A percentile compares a stretch with the other conserved stretches of the same genome.
Conservation (phyloP, 2,329 filamentous ascomycete species). For the Seiridium unicorne region DNA sequence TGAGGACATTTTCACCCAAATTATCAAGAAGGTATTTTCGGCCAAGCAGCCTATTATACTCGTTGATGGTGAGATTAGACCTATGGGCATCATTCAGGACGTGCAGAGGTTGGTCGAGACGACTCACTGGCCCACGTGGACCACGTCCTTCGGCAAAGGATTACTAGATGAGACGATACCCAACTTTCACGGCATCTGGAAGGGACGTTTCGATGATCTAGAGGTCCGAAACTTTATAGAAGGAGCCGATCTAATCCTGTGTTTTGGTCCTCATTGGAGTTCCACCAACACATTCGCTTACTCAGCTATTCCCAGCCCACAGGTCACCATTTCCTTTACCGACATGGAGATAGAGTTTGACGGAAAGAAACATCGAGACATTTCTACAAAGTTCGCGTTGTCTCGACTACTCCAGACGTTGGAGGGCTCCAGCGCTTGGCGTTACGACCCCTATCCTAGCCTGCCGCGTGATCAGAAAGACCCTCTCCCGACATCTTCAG, state of each 20-base stretch:
- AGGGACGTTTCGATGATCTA: slow-evolving; percentile 36
- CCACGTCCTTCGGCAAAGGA: slow-evolving; percentile 47
- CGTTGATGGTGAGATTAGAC: slow-evolving; percentile 48
- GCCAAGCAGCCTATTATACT: slow-evolving; percentile 48
- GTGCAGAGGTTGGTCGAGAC: slow-evolving; percentile 39
- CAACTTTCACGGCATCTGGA: slow-evolving; percentile 49
- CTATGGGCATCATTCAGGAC: slow-evolving; percentile 37
- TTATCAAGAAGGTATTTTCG: slow-evolving; percentile 33
- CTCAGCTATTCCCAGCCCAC: slow-evolving; percentile 32
- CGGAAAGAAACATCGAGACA: background rate
- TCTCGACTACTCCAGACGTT: background rate
- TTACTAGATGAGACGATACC: slow-evolving; percentile 44
- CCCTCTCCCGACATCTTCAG: background rate
- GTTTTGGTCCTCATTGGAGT: slow-evolving; percentile 44
- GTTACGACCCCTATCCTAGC: background rate
- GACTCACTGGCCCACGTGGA: slow-evolving; percentile 46
- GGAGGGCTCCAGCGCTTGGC: background rate
- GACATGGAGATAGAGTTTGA: background rate
- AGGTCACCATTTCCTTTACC: slow-evolving; percentile 17
- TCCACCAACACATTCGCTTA: slow-evolving; percentile 42
- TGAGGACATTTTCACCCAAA: background rate
- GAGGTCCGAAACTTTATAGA: slow-evolving; percentile 35
- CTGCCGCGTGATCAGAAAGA: background rate
- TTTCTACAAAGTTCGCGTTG: background rate
- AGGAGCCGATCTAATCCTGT: slow-evolving; percentile 41